phyloP scores from a whole-genome alignment of 139 green algal species.

The Tetraselmis chui region DNA sequence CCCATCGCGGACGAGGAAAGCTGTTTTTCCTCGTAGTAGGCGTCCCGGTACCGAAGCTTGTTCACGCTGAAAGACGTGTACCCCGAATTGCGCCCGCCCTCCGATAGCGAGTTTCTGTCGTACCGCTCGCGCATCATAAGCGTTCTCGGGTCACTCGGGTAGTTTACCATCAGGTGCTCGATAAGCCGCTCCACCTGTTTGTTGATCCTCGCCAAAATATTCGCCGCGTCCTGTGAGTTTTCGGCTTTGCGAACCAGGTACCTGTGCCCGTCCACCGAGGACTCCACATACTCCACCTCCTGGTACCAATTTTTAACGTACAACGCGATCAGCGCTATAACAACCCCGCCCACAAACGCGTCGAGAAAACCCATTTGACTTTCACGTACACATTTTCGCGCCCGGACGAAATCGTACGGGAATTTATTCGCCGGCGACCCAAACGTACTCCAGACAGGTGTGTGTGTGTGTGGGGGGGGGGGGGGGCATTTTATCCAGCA shows the following conservation, averaged over 20 bases:
- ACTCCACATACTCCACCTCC: conserved; percentile 13
- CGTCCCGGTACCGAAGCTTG: conserved; percentile 3
- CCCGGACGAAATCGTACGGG: no score
- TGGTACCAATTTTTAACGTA: conserved; percentile 10
- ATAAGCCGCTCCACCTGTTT: conserved; percentile 1
- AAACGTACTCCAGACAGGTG: no score
- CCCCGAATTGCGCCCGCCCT: conserved; percentile 9
- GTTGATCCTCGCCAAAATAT: conserved; percentile 10
- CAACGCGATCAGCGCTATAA: conserved; percentile 16
- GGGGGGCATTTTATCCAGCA: no score
- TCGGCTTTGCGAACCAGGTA: conserved; percentile 17
- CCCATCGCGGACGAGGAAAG: conserved; percentile 21
- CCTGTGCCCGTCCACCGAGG: not conserved
- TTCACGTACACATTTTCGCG: no score
- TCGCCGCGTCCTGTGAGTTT: conserved; percentile 12
- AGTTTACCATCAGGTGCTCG: conserved; percentile 11
- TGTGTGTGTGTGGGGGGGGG: no score
- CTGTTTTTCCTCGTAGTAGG: not conserved
- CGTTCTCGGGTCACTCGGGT: not conserved
- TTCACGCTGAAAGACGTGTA: conserved; percentile 25
- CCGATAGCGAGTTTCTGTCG: conserved; percentile 15
- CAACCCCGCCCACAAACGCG: conserved; percentile 11
- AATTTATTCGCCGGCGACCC: no score
- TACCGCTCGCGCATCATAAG: not conserved
- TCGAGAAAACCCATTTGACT: conserved; percentile 18